These are phyloP conservation scores for Penicillium psychrosexuale DNA, from an alignment of 2,329 filamentous ascomycete species.

Conservation along the genomic window DNA sequence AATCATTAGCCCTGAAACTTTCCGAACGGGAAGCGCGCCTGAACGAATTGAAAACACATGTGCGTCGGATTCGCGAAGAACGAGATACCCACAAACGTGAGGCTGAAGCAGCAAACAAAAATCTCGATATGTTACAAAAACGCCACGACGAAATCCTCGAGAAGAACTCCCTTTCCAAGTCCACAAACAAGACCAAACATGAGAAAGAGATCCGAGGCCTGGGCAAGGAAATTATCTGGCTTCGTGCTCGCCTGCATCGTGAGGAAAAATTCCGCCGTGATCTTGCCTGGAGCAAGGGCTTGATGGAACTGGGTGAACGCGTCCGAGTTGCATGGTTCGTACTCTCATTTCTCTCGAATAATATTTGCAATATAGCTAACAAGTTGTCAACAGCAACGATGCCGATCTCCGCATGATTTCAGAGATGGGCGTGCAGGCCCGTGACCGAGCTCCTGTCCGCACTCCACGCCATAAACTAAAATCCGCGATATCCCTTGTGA, in stretches of 20 bases:
- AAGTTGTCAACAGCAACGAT: constrained; percentile 66
- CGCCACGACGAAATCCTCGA: constrained; percentile 63
- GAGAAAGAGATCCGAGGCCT: constrained; percentile 74
- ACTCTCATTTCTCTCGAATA: constrained; percentile 8
- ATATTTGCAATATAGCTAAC: constrained; percentile 18
- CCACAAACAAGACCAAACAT: constrained; percentile 46
- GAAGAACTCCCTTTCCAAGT: constrained; percentile 38
- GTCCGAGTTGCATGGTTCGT: constrained; percentile 72
- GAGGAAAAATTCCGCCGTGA: constrained; percentile 78
- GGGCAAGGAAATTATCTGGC: constrained; percentile 85
- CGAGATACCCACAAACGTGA: constrained; percentile 42
- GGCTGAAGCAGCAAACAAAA: constrained; percentile 39
- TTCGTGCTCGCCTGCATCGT: constrained; percentile 74
- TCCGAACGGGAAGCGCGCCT: constrained; percentile 66
- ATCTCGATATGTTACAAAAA: constrained; percentile 51
- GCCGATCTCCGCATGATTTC: constrained; percentile 82
- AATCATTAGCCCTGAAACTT: constrained; percentile 70
- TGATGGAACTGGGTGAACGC: constrained; percentile 74
- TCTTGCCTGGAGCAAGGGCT: constrained; percentile 81
- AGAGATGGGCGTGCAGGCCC: constrained; percentile 68
- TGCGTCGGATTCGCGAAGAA: constrained; percentile 59
- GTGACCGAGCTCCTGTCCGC: constrained; percentile 30
- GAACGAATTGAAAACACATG: constrained; percentile 54
- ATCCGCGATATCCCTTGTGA: constrained; percentile 42
- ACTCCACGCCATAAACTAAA: constrained; percentile 43